A percentile compares a stretch with the other conserved stretches of the same genome.
These are phyloP conservation scores for Geranium rotundifolium DNA, from an alignment of 345 rosid species.

Conservation along the genomic window DNA sequence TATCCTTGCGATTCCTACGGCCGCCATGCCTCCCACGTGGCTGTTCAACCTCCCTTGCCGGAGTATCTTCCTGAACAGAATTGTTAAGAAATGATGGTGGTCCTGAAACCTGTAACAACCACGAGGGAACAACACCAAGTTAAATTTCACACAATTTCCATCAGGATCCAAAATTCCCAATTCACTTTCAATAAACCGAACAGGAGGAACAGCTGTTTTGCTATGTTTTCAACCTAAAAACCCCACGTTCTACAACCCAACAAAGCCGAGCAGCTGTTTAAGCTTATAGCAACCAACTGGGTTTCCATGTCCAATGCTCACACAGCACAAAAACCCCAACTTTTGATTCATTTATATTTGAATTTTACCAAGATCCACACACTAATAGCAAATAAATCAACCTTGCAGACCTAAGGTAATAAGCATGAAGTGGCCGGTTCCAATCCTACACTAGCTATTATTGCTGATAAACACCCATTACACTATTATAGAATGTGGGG, in stretches of 20 bases:
- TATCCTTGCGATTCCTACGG: not conserved
- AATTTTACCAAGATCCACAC: no score
- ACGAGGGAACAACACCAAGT: not conserved
- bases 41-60: not conserved
- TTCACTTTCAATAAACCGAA: not conserved
- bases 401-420: no score
- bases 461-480: no score
- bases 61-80: not conserved
- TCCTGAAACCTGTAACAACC: not conserved
- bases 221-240: not conserved
- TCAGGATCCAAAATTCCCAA: not conserved
- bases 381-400: no score
- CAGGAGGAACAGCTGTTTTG: no score
- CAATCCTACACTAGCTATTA: no score
- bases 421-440: no score
- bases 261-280: not conserved
- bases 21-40: not conserved
- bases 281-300: no score
- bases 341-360: no score
- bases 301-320: no score
- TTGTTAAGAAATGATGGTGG: not conserved
- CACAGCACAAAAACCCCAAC: no score
- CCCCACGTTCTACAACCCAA: not conserved
- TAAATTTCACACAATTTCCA: not conserved
- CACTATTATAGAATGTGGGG: not conserved